Evolutionary conservation across 441 rosid species (phyloP).

Genomic region (Arabidopsis hybrid): DNA sequence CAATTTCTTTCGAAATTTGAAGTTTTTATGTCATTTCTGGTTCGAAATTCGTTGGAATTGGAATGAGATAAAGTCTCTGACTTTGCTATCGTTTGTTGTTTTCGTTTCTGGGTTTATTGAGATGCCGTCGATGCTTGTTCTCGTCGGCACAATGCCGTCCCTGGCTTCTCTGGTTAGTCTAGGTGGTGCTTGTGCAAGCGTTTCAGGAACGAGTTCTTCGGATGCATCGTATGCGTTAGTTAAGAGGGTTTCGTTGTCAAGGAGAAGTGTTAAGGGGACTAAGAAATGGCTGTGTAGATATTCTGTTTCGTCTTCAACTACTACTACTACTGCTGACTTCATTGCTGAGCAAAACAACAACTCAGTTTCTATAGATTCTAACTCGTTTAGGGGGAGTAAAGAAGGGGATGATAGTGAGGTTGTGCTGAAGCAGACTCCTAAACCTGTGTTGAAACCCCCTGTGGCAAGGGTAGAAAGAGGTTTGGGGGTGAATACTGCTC

Average conservation of each 20-base stretch:
- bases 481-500: constrained; percentile 47
- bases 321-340: constrained; percentile 71
- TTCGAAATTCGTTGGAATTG: constrained; percentile 12
- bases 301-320: constrained; percentile 59
- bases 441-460: constrained; percentile 70
- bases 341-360: constrained; percentile 62
- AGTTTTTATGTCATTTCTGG: constrained; percentile 13
- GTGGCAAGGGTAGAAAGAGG: constrained; percentile 44
- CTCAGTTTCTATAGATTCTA: constrained; percentile 66
- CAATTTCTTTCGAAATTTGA: constrained; percentile 18
- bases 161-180: constrained; percentile 66
- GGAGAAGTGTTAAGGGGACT: constrained; percentile 51
- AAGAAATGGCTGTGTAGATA: constrained; percentile 84
- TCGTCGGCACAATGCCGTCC: constrained; percentile 86
- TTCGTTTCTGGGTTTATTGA: constrained; percentile 25
- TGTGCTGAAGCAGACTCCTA: constrained; percentile 84
- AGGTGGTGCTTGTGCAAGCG: constrained; percentile 55
- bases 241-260: constrained; percentile 67
- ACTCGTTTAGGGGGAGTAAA: constrained; percentile 55
- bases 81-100: constrained; percentile 8
- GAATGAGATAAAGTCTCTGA: constrained; percentile 34
- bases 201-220: constrained; percentile 52
- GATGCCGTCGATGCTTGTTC: constrained; percentile 66
- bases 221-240: constrained; percentile 65
- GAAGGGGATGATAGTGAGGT: constrained; percentile 58